Percentiles rank a stretch among this genome's conserved stretches.
These are phyloP conservation scores for Penicillium fuscoglaucum DNA, from an alignment of 2,329 filamentous ascomycete genomes.

Conservation along the genomic window DNA sequence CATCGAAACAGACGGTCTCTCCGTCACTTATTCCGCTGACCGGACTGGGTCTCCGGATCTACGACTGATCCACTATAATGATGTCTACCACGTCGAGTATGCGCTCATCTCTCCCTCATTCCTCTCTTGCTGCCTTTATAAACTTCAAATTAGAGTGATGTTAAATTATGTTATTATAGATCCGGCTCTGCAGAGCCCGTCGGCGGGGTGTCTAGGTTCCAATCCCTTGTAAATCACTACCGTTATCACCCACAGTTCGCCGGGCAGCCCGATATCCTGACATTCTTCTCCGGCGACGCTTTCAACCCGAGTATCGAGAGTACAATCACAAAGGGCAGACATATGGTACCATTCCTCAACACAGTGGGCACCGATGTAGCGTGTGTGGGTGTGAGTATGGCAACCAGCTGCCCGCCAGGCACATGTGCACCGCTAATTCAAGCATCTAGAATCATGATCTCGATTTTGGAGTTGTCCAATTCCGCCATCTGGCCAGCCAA, in stretches of 20 bases:
- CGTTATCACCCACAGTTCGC: constrained; percentile 60
- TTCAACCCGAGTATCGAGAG: constrained; percentile 91
- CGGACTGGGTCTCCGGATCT: constrained; percentile 63
- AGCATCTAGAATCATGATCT: constrained; percentile 77
- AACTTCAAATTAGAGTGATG: background rate
- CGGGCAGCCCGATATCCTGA: constrained; percentile 66
- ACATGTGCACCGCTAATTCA: constrained; percentile 14
- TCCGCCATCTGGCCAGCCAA: constrained; percentile 68
- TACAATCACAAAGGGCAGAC: constrained; percentile 82
- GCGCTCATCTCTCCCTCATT: constrained; percentile 13
- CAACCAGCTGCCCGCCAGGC: background rate
- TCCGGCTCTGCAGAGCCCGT: constrained; percentile 73
- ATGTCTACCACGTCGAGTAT: constrained; percentile 85
- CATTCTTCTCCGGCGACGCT: constrained; percentile 86
- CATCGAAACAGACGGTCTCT: constrained; percentile 36
- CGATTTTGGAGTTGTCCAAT: constrained; percentile 85
- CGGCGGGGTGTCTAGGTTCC: constrained; percentile 78
- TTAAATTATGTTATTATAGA: constrained; percentile 37
- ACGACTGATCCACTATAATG: constrained; percentile 86
- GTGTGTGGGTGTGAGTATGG: constrained; percentile 70
- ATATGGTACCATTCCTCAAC: constrained; percentile 88
- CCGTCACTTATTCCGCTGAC: constrained; percentile 47
- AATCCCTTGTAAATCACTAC: constrained; percentile 75
- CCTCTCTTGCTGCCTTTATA: background rate
- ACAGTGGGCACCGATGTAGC: constrained; percentile 73